A percentile compares a stretch with the other conserved stretches of the same genome.
Evolutionary conservation across 208 protist genomes (phyloP).

Genomic region (Tritrichomonas foetus): DNA sequence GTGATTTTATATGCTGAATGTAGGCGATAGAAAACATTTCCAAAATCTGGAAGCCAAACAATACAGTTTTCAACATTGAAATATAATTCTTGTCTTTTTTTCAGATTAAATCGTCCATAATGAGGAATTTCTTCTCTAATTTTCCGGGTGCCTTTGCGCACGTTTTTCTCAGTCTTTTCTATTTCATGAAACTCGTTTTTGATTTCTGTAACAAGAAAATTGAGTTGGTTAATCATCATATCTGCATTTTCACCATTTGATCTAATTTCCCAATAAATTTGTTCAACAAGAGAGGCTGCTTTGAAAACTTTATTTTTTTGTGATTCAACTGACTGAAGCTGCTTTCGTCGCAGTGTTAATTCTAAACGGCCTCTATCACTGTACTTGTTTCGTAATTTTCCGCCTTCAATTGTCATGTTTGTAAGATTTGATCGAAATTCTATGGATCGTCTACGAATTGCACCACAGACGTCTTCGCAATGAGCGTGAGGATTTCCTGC

Average conservation of each 20-base stretch:
- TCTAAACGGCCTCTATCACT: not conserved
- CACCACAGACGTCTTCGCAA: not conserved
- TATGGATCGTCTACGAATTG: not conserved
- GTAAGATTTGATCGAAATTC: not conserved
- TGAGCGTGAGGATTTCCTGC: not conserved
- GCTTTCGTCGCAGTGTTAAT: not conserved
- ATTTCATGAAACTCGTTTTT: not conserved
- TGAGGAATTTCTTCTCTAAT: not conserved
- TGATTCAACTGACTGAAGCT: not conserved
- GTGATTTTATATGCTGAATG: not conserved
- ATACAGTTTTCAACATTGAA: constrained; percentile 27
- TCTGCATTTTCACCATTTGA: too few species aligned
- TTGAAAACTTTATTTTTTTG: not conserved
- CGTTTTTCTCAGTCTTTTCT: not conserved
- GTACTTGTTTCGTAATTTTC: not conserved
- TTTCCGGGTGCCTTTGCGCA: not conserved
- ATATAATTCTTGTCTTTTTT: not conserved
- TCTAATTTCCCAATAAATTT: not conserved
- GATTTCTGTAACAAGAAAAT: not conserved
- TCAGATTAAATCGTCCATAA: not conserved
- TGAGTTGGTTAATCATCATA: not conserved
- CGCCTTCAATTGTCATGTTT: not conserved
- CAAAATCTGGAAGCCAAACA: not conserved
- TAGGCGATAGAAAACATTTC: not conserved
- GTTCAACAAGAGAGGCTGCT: not conserved